phyloP scores from a whole-genome alignment of 2,329 filamentous ascomycete species.

The Colletotrichum sansevieriae region DNA sequence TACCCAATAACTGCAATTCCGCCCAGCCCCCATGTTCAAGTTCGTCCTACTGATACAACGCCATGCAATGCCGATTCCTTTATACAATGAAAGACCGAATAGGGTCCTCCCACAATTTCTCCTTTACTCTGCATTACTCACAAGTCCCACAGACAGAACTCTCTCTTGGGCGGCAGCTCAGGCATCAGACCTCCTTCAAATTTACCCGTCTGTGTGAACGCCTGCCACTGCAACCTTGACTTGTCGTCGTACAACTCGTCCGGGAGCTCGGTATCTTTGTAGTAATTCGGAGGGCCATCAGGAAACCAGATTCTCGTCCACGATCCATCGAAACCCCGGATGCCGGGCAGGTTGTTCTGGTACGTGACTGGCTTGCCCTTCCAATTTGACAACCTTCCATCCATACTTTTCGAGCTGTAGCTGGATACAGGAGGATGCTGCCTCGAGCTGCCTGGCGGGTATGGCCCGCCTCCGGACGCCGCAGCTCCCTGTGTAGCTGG shows the following conservation, averaged over 20 bases:
- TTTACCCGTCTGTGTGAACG: conserved; percentile 72
- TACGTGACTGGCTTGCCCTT: conserved; percentile 75
- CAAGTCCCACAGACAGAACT: conserved; percentile 82
- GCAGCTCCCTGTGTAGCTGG: conserved; percentile 35
- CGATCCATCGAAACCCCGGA: conserved; percentile 64
- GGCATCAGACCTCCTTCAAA: conserved; percentile 83
- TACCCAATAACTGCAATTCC: not conserved
- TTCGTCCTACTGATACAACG: conserved; percentile 24
- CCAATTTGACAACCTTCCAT: conserved; percentile 67
- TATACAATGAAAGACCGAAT: conserved; percentile 1
- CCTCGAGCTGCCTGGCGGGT: conserved; percentile 58
- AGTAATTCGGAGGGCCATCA: conserved; percentile 74
- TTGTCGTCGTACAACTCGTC: conserved; percentile 69
- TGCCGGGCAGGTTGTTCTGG: conserved; percentile 61
- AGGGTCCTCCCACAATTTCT: not conserved
- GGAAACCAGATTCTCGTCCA: conserved; percentile 81
- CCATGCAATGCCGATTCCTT: conserved; percentile 36
- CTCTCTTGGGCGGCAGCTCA: conserved; percentile 80
- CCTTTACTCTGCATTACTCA: conserved; percentile 51
- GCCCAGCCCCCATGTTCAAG: not conserved
- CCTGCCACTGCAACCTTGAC: conserved; percentile 73
- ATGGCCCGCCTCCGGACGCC: conserved; percentile 52
- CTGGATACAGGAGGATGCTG: conserved; percentile 59
- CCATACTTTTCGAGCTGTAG: conserved; percentile 58
- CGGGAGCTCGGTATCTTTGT: conserved; percentile 72